These are phyloP conservation scores for Mrakia frigida DNA, from an alignment of 768 basidiomycete genomes.

Conservation along the genomic window DNA sequence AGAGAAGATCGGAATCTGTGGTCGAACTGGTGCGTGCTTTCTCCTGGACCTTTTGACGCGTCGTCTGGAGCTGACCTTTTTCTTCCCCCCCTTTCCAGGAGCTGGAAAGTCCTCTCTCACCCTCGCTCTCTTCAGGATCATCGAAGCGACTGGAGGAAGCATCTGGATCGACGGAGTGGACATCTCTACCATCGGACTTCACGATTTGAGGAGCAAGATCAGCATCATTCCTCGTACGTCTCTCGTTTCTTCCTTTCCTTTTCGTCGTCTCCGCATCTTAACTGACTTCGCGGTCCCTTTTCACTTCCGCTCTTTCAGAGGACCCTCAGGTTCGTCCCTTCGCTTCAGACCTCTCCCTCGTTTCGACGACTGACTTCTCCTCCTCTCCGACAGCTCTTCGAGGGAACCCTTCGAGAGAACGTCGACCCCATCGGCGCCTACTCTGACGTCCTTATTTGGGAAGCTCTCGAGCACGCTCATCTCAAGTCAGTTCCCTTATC, in stretches of 20 bases:
- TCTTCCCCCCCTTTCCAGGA: constrained; percentile 1
- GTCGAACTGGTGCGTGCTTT: not conserved
- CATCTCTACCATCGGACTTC: constrained; percentile 39
- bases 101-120: constrained; percentile 45
- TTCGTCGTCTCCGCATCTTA: not conserved
- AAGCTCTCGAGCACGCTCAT: constrained; percentile 63
- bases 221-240: constrained; percentile 68
- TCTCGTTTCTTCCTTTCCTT: not conserved
- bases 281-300: not conserved
- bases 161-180: constrained; percentile 30
- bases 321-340: constrained; percentile 41
- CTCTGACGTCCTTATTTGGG: constrained; percentile 79
- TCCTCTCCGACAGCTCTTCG: constrained; percentile 40
- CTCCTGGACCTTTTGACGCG: not conserved
- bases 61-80: not conserved
- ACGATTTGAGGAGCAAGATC: constrained; percentile 48
- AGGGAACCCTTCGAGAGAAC: constrained; percentile 38
- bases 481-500: constrained; percentile 42
- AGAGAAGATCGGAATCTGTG: constrained; percentile 40
- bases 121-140: constrained; percentile 44
- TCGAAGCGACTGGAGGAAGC: constrained; percentile 33
- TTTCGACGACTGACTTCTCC: too few species aligned
- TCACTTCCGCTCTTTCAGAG: constrained; percentile 40
- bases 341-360: too few species aligned
- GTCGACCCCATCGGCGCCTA: constrained; percentile 45